Evolutionary conservation across 495 filamentous ascomycete species (phyloP).

Genomic region (Neurospora intermedia): DNA sequence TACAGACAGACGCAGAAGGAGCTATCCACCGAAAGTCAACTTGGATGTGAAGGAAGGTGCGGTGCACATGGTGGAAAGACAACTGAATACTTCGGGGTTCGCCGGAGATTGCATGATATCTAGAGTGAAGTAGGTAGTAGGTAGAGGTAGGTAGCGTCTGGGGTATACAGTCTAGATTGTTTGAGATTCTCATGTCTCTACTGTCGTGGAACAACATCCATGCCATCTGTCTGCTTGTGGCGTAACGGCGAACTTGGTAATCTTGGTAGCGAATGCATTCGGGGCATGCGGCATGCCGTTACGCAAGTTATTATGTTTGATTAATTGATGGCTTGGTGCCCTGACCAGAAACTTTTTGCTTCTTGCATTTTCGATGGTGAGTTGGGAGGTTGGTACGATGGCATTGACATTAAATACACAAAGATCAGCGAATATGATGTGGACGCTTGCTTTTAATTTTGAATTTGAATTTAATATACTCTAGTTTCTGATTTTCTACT

Average conservation of each 20-base stretch:
- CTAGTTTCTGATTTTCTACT: too few species aligned
- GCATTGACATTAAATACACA: not conserved
- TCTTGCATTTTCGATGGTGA: not conserved
- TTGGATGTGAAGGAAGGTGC: not conserved
- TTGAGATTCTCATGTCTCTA: not conserved
- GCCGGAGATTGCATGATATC: not conserved
- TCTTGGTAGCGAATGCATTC: not conserved
- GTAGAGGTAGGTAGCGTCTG: not conserved
- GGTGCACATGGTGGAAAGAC: not conserved
- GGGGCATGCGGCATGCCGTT: not conserved
- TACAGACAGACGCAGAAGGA: not conserved
- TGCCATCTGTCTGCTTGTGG: not conserved
- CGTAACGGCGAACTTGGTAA: not conserved
- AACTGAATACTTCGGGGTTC: not conserved
- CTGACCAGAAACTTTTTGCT: not conserved
- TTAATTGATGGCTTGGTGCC: not conserved
- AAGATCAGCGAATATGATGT: not conserved
- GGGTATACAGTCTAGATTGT: not conserved
- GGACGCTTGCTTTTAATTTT: not conserved
- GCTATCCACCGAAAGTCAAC: not conserved
- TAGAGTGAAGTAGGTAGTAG: not conserved
- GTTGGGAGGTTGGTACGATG: not conserved
- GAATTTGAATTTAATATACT: too few species aligned
- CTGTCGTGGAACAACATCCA: not conserved
- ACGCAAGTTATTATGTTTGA: not conserved